Evolutionary conservation across 2,329 filamentous ascomycete species (phyloP).

Genomic region (Pseudogymnoascus pannorum): DNA sequence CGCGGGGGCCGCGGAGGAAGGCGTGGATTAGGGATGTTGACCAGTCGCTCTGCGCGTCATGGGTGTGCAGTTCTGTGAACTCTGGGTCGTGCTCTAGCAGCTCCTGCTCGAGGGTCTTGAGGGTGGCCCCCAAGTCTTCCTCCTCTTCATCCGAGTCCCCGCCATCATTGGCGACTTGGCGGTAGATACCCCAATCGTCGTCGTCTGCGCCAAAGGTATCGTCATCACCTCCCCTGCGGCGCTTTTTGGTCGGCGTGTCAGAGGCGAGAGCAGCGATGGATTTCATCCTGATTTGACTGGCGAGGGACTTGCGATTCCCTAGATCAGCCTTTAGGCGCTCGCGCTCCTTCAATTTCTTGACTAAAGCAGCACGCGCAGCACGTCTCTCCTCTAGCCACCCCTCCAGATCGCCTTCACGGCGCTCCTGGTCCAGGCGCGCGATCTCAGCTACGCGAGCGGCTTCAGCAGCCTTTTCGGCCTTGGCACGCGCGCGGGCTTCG

Average conservation of each 20-base stretch:
- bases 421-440: slow-evolving; percentile 74
- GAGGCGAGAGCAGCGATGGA: slow-evolving; percentile 92
- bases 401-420: slow-evolving; percentile 76
- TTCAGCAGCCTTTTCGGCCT: slow-evolving; percentile 90
- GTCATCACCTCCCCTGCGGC: slow-evolving; percentile 80
- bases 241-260: slow-evolving; percentile 76
- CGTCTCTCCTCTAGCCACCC: slow-evolving; percentile 80
- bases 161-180: slow-evolving; percentile 79
- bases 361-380: slow-evolving; percentile 58
- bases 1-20: slow-evolving; percentile 79
- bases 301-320: slow-evolving; percentile 92
- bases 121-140: slow-evolving; percentile 67
- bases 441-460: slow-evolving; percentile 78
- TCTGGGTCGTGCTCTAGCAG: slow-evolving; percentile 78
- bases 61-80: slow-evolving; percentile 87
- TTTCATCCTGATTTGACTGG: slow-evolving; percentile 97
- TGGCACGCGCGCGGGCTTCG: slow-evolving; percentile 86
- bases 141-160: slow-evolving; percentile 84
- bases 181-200: slow-evolving; percentile 96
- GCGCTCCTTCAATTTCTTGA: slow-evolving; percentile 86
- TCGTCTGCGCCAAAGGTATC: slow-evolving; percentile 97
- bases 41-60: slow-evolving; percentile 92
- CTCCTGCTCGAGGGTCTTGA: slow-evolving; percentile 75
- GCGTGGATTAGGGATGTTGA: slow-evolving; percentile 85
- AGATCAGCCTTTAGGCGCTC: slow-evolving; percentile 90